A percentile compares a stretch with the other conserved stretches of the same genome.
Conservation (phyloP, 2,329 filamentous ascomycete genomes). For the Paecilomyces fulvus region DNA sequence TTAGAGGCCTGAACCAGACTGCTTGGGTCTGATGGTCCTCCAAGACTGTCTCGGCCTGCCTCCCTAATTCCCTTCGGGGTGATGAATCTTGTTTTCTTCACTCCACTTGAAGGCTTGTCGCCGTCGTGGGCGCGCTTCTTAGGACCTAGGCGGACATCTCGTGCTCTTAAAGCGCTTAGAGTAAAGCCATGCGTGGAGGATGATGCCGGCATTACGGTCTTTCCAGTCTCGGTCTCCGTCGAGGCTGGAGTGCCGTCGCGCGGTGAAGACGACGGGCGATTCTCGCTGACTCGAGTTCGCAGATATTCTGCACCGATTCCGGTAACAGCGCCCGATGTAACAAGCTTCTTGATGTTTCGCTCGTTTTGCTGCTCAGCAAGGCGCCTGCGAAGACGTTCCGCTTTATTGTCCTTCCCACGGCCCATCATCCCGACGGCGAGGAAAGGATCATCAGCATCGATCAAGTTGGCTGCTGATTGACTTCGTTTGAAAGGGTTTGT, state of each 20-base stretch:
- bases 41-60: conserved; percentile 65
- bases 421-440: conserved; percentile 29
- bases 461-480: conserved; percentile 30
- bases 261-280: conserved; percentile 4
- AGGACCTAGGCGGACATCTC: conserved; percentile 32
- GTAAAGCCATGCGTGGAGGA: conserved; percentile 14
- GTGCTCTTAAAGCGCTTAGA: conserved; percentile 24
- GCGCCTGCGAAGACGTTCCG: conserved; percentile 34
- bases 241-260: neutral
- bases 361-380: conserved; percentile 37
- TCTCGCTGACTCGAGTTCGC: conserved; percentile 23
- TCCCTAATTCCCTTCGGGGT: conserved; percentile 70
- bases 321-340: conserved; percentile 20
- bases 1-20: conserved; percentile 3
- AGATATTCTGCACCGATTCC: conserved; percentile 39
- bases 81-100: conserved; percentile 69
- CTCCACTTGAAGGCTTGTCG: conserved; percentile 16
- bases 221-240: neutral
- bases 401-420: conserved; percentile 32
- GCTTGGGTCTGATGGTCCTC: conserved; percentile 38
- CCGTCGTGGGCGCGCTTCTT: conserved; percentile 31
- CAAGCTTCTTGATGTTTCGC: conserved; percentile 36
- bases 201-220: conserved; percentile 2
- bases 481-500: conserved; percentile 8
- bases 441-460: conserved; percentile 38